Evolutionary conservation across 2,329 filamentous ascomycete species (phyloP), one percentile per base, ranked within the genome.

Genomic region (Trichoderma koningii): DNA sequence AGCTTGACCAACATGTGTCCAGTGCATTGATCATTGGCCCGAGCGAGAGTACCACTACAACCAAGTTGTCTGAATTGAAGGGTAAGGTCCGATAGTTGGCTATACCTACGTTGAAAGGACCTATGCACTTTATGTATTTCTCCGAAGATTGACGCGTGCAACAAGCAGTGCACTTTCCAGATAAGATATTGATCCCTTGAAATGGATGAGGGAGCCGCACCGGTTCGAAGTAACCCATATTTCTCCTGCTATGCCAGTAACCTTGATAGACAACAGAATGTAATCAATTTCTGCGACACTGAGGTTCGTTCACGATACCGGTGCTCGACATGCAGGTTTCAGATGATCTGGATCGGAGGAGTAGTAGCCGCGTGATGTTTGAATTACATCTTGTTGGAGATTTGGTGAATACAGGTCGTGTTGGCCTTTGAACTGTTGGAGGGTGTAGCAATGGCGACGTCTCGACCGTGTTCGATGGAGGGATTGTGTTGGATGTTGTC

Each of bases 401-500:
- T 26, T 14, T 60, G 56, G 21, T 60, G 56, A 3, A 60, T 42
- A 34, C 59, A 34, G 3, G 53, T 60, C 6, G 10, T 47, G 21
- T 52, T 38, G 45, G 50, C 44, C 9, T 10, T 23, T 45, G 42
- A 21, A 6, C 17, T 21, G 44, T 44, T 26, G 28, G 62, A 26
- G 55, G 45, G 44, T n/a, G 62, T 21, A 17, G 53, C 5, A 19
- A 64, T 50, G 23, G 53, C 53, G 23, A 53, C 44, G 34, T 64
- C 53, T 19, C 62, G 53, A n/a, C 62, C 53, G 12, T 64, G 62
- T 23, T 19, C 52, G 14, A 60, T 38, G 15, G 30, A 26, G 10
- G 53, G 62, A 23, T 59, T 60, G 30, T 60, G 62, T 34, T 60
- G 62, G 38, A 60, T 64, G 53, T 60, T 59, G 45, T 64, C 34